Base-by-base conservation (phyloP, 73 alveolate genomes). In the Uronychia binucleata region DNA sequence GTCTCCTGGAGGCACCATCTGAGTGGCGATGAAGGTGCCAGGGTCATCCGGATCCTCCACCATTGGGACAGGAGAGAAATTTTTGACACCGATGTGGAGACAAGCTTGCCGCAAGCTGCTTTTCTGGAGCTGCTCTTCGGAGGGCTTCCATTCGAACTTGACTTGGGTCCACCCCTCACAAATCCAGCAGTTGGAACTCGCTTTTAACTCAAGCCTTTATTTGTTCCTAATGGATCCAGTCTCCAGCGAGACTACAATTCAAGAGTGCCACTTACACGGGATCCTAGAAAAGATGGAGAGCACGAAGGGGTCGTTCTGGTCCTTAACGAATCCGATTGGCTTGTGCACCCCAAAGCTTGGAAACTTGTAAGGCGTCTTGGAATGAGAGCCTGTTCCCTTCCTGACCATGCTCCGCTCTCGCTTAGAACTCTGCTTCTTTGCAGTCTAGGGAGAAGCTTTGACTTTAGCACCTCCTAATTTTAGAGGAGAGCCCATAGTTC, bases 1-100 rank as follows among this genome's bases (percentile, higher is more conserved):
- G 46, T 58, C 82, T 11, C 98, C 98, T 35, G 98, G 98, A 33
- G 99, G 99, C 67, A 96, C 96, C 97, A 93, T 93, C 81, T 97
- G 67, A 33, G 90, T 77, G 59, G 80, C 77, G 1, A 67, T 34
- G 33, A 30, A 82, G 1, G 74, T 75, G 0, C 78, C 83, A 0
- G 82, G 83, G 13, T 82, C 57, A 28, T 31, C 84, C 8, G 89
- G 88, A 80, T 84, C 92, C 5, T 85, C 87, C n/a, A 85, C 76
- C 90, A 90, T 78, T 27, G 83, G 60, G 57, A 82, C 95, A 29
- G 77, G 83, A 25, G 34, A 75, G 74, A 29, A 90, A 0, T 76
- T 60, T 35, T 90, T 91, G 34, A 77, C 58, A 28, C 80, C 58
- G 13, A 79, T 14, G 74, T 90, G 95, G 1, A 90, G 84, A 79